A percentile compares a stretch with the other conserved stretches of the same genome.
Evolutionary conservation across 2,329 filamentous ascomycete species (phyloP).

Genomic region (Fusarium avenaceum): DNA sequence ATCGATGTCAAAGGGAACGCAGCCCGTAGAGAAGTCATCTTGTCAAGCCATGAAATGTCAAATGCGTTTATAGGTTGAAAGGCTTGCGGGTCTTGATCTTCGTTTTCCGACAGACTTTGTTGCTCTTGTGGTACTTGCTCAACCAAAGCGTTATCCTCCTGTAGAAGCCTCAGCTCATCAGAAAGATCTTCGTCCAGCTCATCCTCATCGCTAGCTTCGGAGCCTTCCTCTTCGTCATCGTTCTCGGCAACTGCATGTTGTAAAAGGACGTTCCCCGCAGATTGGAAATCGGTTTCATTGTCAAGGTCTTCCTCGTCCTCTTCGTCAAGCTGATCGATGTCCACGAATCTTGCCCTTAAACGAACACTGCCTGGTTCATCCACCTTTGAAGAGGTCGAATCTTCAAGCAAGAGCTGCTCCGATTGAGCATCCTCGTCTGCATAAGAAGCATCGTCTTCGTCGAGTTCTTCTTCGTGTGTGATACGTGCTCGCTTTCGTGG

Average conservation of each 20-base stretch:
- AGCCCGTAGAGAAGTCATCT: constrained; percentile 53
- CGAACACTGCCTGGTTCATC: constrained; percentile 41
- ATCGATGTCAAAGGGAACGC: constrained; percentile 60
- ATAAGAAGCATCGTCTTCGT: constrained; percentile 53
- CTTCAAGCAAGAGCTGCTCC: constrained; percentile 53
- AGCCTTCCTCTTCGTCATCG: constrained; percentile 40
- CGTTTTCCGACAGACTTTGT: background rate
- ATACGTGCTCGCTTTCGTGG: constrained; percentile 77
- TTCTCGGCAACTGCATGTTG: constrained; percentile 31
- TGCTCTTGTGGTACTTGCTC: constrained; percentile 24
- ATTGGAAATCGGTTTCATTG: constrained; percentile 51
- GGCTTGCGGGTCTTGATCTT: background rate
- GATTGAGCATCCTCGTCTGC: constrained; percentile 50
- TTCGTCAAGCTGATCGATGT: constrained; percentile 36
- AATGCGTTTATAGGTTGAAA: constrained; percentile 6
- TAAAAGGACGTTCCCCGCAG: background rate
- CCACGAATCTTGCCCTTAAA: constrained; percentile 39
- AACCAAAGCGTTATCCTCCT: constrained; percentile 41
- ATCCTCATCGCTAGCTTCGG: constrained; percentile 28
- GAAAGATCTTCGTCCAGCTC: constrained; percentile 34
- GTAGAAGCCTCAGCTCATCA: constrained; percentile 42
- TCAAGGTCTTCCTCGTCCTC: constrained; percentile 34
- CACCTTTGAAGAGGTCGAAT: constrained; percentile 31
- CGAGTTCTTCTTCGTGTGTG: constrained; percentile 57
- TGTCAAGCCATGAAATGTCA: constrained; percentile 50